Conservation (phyloP, 2,329 filamentous ascomycete species). For the Ophiocordyceps polyrhachis-furcata region DNA sequence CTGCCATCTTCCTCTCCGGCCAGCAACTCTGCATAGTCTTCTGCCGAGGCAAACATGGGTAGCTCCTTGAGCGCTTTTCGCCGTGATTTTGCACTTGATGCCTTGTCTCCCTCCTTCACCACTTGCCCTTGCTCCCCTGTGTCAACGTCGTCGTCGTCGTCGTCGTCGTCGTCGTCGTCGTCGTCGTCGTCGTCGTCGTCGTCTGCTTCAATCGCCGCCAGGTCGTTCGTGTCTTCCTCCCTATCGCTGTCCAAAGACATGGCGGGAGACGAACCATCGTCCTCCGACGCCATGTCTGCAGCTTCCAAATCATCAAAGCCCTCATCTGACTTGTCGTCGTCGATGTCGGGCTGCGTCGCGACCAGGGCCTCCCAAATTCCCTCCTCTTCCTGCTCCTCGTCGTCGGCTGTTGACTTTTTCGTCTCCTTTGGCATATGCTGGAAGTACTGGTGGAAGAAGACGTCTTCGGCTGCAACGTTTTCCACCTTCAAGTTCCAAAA, state of each 20-base stretch:
- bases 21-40: constrained; percentile 81
- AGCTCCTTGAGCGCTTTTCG: constrained; percentile 74
- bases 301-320: constrained; percentile 30
- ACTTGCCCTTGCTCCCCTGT: constrained; percentile 45
- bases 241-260: constrained; percentile 24
- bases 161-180: constrained; percentile 19
- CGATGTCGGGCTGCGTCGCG: constrained; percentile 51
- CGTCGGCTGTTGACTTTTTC: constrained; percentile 32
- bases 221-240: constrained; percentile 24
- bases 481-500: constrained; percentile 89
- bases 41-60: constrained; percentile 80
- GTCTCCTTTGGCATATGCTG: constrained; percentile 48
- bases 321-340: constrained; percentile 30
- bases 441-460: constrained; percentile 98
- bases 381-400: constrained; percentile 43
- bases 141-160: constrained; percentile 25
- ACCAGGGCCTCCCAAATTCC: constrained; percentile 89
- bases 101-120: constrained; percentile 5
- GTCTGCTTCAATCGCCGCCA: constrained; percentile 14
- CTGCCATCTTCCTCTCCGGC: constrained; percentile 46
- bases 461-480: constrained; percentile 76
- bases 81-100: constrained; percentile 28
- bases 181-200: constrained; percentile 23
- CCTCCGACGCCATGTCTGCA: constrained; percentile 29
- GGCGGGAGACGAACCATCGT: constrained; percentile 20